Conservation (phyloP, 1,284 basidiomycete species). For the Leccinum fallax region DNA sequence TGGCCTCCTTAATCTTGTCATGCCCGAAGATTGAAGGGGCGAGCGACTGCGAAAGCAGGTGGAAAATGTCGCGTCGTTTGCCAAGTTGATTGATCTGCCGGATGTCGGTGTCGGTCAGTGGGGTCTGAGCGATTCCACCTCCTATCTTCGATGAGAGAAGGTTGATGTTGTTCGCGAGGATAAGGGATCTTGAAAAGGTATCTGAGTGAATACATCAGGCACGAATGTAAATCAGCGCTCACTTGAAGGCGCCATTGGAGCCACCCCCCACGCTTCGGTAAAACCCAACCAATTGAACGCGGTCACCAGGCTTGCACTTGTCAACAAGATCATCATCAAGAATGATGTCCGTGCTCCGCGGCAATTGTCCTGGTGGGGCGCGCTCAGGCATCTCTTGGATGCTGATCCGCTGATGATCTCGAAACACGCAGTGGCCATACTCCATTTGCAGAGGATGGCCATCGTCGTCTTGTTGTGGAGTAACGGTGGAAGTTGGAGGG, state of each 20-base stretch:
- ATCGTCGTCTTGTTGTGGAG: slow-evolving; percentile 91
- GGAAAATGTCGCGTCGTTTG: slow-evolving; percentile 85
- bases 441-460: slow-evolving; percentile 89
- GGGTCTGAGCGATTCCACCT: slow-evolving; percentile 93
- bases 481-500: slow-evolving; percentile 89
- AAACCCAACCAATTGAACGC: slow-evolving; percentile 95
- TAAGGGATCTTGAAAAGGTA: slow-evolving; percentile 69
- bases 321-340: slow-evolving; percentile 98
- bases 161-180: slow-evolving; percentile 96
- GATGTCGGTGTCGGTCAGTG: slow-evolving; percentile 93
- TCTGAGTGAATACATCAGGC: slow-evolving; percentile 9
- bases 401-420: slow-evolving; percentile 96
- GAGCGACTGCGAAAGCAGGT: slow-evolving; percentile 89
- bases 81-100: slow-evolving; percentile 95
- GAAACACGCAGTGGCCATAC: slow-evolving; percentile 90
- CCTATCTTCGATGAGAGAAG: slow-evolving; percentile 96
- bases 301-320: slow-evolving; percentile 96
- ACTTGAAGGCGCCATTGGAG: slow-evolving; percentile 90
- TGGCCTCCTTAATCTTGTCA: slow-evolving; percentile 94
- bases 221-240: slow-evolving; percentile 37
- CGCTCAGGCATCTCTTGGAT: slow-evolving; percentile 99
- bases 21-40: slow-evolving; percentile 98
- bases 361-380: slow-evolving; percentile 95
- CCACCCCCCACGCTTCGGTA: slow-evolving; percentile 95
- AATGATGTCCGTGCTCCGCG: slow-evolving; percentile 94